These are phyloP conservation scores for Talaromyces nanjingensis DNA, from an alignment of 495 filamentous ascomycete genomes.

Conservation along the genomic window DNA sequence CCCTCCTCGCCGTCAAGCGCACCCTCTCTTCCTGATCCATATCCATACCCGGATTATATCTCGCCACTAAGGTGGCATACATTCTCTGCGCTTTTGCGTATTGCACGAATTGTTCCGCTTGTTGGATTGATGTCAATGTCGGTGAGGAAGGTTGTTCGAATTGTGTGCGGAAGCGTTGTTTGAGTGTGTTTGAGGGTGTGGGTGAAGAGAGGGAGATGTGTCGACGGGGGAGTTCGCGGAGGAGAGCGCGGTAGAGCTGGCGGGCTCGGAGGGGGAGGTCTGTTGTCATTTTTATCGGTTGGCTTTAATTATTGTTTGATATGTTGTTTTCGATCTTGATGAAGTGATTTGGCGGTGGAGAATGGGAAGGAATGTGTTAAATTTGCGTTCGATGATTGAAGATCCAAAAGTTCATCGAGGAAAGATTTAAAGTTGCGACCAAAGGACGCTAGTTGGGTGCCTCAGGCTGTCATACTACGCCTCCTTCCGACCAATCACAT, in stretches of 20 bases:
- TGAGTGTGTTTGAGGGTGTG: conserved; percentile 42
- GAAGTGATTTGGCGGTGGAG: not conserved
- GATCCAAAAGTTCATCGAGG: not conserved
- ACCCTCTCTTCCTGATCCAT: conserved; percentile 83
- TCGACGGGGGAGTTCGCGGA: conserved; percentile 81
- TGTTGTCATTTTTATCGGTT: conserved; percentile 15
- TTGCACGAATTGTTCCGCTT: conserved; percentile 67
- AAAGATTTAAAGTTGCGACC: not conserved
- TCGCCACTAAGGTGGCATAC: conserved; percentile 72
- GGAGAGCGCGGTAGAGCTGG: conserved; percentile 80
- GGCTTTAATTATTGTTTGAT: not conserved
- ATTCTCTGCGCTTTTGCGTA: conserved; percentile 77
- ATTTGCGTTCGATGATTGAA: not conserved
- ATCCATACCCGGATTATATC: conserved; percentile 86
- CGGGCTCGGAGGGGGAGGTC: conserved; percentile 45
- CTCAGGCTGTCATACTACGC: not conserved
- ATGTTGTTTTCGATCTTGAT: not conserved
- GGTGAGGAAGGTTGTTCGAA: conserved; percentile 1
- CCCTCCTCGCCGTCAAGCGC: conserved; percentile 72
- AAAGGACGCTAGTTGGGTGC: not conserved
- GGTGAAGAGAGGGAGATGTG: conserved; percentile 41
- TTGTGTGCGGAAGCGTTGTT: conserved; percentile 5
- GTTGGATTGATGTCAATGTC: conserved; percentile 29
- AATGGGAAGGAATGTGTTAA: not conserved
- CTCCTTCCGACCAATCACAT: not conserved